Percentiles rank a stretch among this genome's conserved stretches.
Evolutionary conservation across 1,139 yeast genomes (phyloP).

Genomic region (Kodamaea suecica): DNA sequence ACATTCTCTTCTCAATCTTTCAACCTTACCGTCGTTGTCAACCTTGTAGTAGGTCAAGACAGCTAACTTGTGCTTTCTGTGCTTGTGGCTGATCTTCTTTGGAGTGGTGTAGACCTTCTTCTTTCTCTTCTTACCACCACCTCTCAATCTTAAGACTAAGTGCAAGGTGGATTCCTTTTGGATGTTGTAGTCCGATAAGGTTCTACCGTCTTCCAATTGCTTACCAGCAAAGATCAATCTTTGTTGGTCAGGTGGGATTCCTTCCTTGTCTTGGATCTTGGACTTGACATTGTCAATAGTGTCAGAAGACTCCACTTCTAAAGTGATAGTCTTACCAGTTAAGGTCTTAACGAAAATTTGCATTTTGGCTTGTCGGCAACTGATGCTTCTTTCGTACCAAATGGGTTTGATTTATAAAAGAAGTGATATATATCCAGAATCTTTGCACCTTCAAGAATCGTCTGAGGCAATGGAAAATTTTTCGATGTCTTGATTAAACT

Average conservation of each 20-base stretch:
- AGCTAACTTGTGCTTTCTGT: constrained; percentile 98
- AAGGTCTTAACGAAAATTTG: constrained; percentile 98
- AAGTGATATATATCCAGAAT: neutral
- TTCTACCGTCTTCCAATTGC: constrained; percentile 99
- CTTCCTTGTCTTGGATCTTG: constrained; percentile 99
- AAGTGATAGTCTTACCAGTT: constrained; percentile 99
- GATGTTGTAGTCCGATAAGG: constrained; percentile 99
- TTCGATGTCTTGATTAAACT: too few relatives aligned
- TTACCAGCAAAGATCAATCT: constrained; percentile 99
- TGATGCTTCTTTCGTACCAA: constrained; percentile 53
- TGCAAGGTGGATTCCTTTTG: constrained; percentile 99
- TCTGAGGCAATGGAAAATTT: too few relatives aligned
- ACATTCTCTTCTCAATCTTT: constrained; percentile 99
- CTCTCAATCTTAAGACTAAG: constrained; percentile 97
- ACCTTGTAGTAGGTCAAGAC: constrained; percentile 99
- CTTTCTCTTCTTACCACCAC: constrained; percentile 99
- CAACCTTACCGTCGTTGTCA: constrained; percentile 96
- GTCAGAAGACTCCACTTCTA: constrained; percentile 99
- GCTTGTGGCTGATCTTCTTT: constrained; percentile 99
- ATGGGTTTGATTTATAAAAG: neutral
- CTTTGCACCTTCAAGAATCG: too few relatives aligned
- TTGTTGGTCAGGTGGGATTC: constrained; percentile 99
- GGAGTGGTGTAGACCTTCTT: constrained; percentile 99
- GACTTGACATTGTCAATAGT: constrained; percentile 99
- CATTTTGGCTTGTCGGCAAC: constrained; percentile 65